These are phyloP conservation scores for Apophysomyces elegans DNA, from an alignment of 371 early-diverging fungal species.

Conservation along the genomic window DNA sequence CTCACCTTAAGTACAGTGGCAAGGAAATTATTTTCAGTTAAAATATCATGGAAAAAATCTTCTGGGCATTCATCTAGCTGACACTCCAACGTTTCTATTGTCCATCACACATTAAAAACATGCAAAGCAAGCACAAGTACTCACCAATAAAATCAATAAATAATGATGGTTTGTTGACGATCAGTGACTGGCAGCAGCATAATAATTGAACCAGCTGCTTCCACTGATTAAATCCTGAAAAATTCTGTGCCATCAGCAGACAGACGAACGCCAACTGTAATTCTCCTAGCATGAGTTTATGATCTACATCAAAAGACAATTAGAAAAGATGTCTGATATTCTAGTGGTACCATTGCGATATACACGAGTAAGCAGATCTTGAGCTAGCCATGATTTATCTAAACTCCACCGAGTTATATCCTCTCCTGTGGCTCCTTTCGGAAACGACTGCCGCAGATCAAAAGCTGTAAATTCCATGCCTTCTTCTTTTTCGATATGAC, in stretches of 20 bases:
- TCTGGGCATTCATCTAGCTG: conserved; percentile 82
- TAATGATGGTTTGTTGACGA: conserved; percentile 45
- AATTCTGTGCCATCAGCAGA: conserved; percentile 84
- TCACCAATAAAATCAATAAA: conserved; percentile 68
- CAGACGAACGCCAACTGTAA: conserved; percentile 82
- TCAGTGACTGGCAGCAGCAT: conserved; percentile 65
- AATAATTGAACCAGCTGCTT: conserved; percentile 78
- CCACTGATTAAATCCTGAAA: conserved; percentile 90
- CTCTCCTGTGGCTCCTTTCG: conserved; percentile 69
- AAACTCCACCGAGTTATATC: conserved; percentile 81
- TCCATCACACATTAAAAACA: no score
- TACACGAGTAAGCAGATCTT: conserved; percentile 40
- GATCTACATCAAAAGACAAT: conserved; percentile 26
- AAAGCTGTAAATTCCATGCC: conserved; percentile 67
- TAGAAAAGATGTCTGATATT: neutral
- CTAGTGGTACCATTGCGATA: conserved; percentile 53
- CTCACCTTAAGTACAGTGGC: conserved; percentile 54
- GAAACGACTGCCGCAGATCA: conserved; percentile 84
- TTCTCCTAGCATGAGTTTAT: conserved; percentile 71
- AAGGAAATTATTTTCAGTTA: conserved; percentile 77
- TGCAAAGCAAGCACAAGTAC: neutral
- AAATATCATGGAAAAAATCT: conserved; percentile 80
- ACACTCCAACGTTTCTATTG: conserved; percentile 50
- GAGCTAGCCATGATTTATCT: conserved; percentile 90
- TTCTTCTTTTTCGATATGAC: conserved; percentile 45